Conservation (phyloP, 768 basidiomycete genomes). For the Fistulinella prunicolor region DNA sequence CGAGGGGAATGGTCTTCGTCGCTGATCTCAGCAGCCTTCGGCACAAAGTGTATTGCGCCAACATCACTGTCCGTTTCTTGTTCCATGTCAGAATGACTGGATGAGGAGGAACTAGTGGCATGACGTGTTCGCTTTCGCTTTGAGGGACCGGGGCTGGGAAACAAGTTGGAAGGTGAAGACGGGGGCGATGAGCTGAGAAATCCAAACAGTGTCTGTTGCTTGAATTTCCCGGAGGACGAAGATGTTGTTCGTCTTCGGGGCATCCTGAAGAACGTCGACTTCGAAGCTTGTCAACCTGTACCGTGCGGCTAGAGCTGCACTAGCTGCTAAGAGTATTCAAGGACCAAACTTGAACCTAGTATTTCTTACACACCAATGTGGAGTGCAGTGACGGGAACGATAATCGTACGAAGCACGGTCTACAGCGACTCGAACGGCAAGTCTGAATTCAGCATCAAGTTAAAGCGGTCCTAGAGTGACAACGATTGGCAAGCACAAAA, state of each 20-base stretch:
- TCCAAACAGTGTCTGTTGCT: conserved; percentile 45
- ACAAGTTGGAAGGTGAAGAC: conserved; percentile 12
- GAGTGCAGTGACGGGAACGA: no score
- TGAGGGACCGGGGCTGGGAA: conserved; percentile 1
- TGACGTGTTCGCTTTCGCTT: conserved; percentile 17
- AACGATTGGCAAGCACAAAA: no score
- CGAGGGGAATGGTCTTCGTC: conserved; percentile 27
- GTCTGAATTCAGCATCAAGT: no score
- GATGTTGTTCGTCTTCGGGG: background rate
- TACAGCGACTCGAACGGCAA: no score
- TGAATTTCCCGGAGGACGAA: conserved; percentile 27
- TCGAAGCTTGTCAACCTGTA: no score
- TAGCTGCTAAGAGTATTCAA: no score
- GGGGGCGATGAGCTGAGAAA: conserved; percentile 32
- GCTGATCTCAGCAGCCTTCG: conserved; percentile 22
- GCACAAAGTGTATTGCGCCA: conserved; percentile 50
- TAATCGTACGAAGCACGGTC: no score
- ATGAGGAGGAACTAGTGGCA: conserved; percentile 13
- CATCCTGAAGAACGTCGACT: no score
- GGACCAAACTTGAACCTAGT: no score
- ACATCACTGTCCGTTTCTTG: conserved; percentile 43
- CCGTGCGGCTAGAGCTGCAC: no score
- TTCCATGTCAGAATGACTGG: conserved; percentile 16
- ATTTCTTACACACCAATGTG: no score
- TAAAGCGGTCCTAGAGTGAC: no score